Conservation (phyloP, 257 asterid genomes). For the Nicotiana attenuata region DNA sequence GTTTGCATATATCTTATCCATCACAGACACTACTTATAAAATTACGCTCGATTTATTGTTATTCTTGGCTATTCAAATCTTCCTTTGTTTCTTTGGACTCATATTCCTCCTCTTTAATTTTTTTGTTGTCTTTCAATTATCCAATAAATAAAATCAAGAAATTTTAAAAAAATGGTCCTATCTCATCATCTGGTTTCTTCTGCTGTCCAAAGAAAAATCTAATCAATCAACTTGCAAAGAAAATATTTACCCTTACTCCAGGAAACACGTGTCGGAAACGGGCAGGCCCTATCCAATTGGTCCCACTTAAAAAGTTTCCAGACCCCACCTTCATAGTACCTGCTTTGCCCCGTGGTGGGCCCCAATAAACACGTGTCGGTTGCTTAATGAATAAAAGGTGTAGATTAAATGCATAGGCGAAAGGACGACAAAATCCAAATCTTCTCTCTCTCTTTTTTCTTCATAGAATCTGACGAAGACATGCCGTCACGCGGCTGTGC, state of each 20-base stretch:
- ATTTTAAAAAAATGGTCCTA: neutral
- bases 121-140: no score
- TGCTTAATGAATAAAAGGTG: neutral
- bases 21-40: no score
- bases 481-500: slow-evolving; percentile 10
- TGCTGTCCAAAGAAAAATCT: neutral
- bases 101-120: no score
- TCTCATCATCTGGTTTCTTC: neutral
- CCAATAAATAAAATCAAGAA: neutral
- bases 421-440: slow-evolving; percentile 18
- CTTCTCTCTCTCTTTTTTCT: neutral
- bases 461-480: slow-evolving; percentile 15
- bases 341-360: neutral
- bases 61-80: no score
- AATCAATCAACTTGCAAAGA: slow-evolving; percentile 3
- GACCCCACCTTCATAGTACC: slow-evolving; percentile 17
- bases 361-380: slow-evolving; percentile 14
- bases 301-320: neutral
- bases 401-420: neutral
- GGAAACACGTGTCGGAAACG: neutral
- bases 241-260: neutral
- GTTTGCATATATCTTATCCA: no score
- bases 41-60: no score
- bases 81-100: no score
- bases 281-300: neutral